phyloP scores from a whole-genome alignment of 2,329 filamentous ascomycete genomes.

The Sordariomycetes sp. region DNA sequence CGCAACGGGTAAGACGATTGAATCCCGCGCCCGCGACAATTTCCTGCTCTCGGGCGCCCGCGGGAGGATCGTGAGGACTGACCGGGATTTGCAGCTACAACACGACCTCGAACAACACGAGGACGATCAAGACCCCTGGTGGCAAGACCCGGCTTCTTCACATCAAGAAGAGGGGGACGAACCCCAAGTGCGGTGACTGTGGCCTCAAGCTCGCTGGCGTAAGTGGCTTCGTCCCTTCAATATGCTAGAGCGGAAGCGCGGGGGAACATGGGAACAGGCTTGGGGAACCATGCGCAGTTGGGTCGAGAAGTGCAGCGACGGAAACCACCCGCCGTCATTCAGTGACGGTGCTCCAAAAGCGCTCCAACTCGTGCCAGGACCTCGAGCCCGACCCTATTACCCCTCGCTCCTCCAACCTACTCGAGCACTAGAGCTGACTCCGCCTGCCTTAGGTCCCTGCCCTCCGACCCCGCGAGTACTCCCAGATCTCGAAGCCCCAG shows the following conservation, averaged over 20 bases:
- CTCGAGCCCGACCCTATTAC: background rate
- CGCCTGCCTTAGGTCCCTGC: slow-evolving; percentile 62
- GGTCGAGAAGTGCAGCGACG: background rate
- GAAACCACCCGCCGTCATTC: background rate
- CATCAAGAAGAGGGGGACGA: slow-evolving; percentile 99
- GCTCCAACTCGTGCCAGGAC: background rate
- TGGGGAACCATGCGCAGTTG: background rate
- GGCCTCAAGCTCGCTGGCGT: slow-evolving; percentile 95
- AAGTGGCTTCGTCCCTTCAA: slow-evolving; percentile 42
- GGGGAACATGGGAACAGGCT: background rate
- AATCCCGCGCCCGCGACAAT: background rate
- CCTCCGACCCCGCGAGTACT: slow-evolving; percentile 96
- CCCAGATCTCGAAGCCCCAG: slow-evolving; percentile 93
- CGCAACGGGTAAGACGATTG: slow-evolving; percentile 61
- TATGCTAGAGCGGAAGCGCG: background rate
- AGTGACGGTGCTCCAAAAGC: background rate
- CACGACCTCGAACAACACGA: slow-evolving; percentile 94
- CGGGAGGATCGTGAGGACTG: slow-evolving; percentile 6
- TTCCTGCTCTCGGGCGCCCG: background rate
- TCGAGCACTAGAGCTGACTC: background rate
- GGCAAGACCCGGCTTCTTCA: slow-evolving; percentile 92
- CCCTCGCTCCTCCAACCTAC: background rate
- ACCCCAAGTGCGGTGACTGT: slow-evolving; percentile 99
- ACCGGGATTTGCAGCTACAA: slow-evolving; percentile 62
- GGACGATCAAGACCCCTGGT: slow-evolving; percentile 92